phyloP scores from a whole-genome alignment of 495 filamentous ascomycete species.

The Penicillium verhagenii region DNA sequence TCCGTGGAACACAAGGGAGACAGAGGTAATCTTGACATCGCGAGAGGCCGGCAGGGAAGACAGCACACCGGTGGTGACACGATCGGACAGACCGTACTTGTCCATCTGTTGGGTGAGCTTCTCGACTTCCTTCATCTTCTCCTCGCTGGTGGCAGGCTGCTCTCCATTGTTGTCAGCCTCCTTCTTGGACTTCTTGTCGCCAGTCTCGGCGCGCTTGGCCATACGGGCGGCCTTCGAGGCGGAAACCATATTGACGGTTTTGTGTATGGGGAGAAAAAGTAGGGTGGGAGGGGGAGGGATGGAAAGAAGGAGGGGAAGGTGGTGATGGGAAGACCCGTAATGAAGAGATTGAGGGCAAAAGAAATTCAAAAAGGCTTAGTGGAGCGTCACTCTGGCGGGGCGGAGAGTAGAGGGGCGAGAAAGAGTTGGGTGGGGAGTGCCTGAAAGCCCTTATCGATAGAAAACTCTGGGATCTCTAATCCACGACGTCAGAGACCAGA shows the following conservation, averaged over 20 bases:
- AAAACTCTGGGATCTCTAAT: slow-evolving; percentile 20
- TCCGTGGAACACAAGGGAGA: slow-evolving; percentile 94
- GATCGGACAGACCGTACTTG: slow-evolving; percentile 92
- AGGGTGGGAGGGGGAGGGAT: neutral
- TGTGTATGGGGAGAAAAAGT: neutral
- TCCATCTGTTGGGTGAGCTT: slow-evolving; percentile 87
- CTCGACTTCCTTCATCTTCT: slow-evolving; percentile 77
- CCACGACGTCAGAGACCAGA: slow-evolving; percentile 7
- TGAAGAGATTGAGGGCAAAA: slow-evolving; percentile 36
- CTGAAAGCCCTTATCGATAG: slow-evolving; percentile 47
- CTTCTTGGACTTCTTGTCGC: slow-evolving; percentile 69
- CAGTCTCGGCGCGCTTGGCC: slow-evolving; percentile 83
- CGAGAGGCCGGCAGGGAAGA: slow-evolving; percentile 77
- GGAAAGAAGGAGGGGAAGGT: slow-evolving; percentile 10
- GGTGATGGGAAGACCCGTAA: slow-evolving; percentile 13
- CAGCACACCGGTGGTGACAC: slow-evolving; percentile 96
- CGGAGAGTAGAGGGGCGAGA: slow-evolving; percentile 37
- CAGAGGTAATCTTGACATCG: slow-evolving; percentile 95
- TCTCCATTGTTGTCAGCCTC: slow-evolving; percentile 63
- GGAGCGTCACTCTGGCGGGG: slow-evolving; percentile 42
- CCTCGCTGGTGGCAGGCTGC: slow-evolving; percentile 65
- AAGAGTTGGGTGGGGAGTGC: slow-evolving; percentile 31
- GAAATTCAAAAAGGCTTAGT: slow-evolving; percentile 42
- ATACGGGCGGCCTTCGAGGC: slow-evolving; percentile 97
- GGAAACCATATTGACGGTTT: slow-evolving; percentile 61